These are phyloP conservation scores for Nicotiana undulata DNA, from an alignment of 257 asterid species.

Conservation along the genomic window DNA sequence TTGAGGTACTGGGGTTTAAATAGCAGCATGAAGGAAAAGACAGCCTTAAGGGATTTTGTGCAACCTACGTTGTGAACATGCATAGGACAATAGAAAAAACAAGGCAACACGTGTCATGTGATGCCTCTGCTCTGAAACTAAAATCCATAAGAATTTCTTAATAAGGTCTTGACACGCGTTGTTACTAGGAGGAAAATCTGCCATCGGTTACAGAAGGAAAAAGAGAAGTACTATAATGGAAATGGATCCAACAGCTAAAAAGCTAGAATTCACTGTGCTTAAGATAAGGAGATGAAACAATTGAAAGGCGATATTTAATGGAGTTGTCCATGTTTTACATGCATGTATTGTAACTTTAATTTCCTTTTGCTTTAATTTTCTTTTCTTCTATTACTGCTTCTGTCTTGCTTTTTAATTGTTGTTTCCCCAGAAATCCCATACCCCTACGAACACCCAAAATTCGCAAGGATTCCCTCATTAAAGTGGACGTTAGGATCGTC, in stretches of 20 bases:
- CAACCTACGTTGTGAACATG: slow-evolving; percentile 37
- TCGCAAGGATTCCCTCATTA: not conserved
- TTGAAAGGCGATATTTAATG: not conserved
- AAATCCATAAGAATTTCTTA: not conserved
- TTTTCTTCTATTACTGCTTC: not conserved
- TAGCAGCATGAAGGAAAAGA: slow-evolving; percentile 5
- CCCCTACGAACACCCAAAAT: not conserved
- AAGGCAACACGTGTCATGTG: slow-evolving; percentile 28
- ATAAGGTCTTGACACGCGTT: slow-evolving; percentile 5
- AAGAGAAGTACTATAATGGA: not conserved
- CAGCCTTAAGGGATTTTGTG: not conserved
- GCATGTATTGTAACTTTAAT: not conserved
- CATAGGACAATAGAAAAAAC: slow-evolving; percentile 34
- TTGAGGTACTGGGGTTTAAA: not conserved
- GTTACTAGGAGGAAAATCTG: not conserved
- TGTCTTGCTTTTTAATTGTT: not conserved
- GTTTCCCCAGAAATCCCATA: not conserved
- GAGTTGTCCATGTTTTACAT: not conserved
- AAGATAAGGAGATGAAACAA: not conserved
- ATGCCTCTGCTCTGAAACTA: not conserved
- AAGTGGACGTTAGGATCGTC: not conserved
- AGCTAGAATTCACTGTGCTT: not conserved
- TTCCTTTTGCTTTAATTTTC: not conserved
- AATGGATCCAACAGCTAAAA: not conserved
- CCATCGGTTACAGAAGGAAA: not conserved